Conservation (phyloP, 495 filamentous ascomycete species). For the Evansstolkia leycettana region DNA sequence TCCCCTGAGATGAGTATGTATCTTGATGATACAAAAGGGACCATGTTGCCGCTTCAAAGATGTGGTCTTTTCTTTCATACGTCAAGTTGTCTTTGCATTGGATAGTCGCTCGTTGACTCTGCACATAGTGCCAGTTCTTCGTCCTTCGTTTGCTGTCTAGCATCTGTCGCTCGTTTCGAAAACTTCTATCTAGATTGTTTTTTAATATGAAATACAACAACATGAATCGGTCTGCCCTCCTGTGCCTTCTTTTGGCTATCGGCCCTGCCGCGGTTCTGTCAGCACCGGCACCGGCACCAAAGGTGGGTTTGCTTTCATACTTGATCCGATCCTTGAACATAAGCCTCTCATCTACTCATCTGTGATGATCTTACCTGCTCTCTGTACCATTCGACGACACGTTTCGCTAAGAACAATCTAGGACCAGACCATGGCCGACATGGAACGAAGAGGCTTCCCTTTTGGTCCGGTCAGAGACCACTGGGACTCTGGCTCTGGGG, state of each 20-base stretch:
- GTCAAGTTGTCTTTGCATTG: slow-evolving; percentile 5
- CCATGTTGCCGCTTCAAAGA: not conserved
- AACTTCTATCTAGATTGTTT: not conserved
- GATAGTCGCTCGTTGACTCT: slow-evolving; percentile 6
- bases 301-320: slow-evolving; percentile 2
- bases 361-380: no score
- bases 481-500: slow-evolving; percentile 8
- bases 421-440: slow-evolving; percentile 1
- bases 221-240: slow-evolving; percentile 20
- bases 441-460: slow-evolving; percentile 3
- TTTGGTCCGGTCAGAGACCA: not conserved
- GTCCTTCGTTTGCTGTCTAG: slow-evolving; percentile 5
- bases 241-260: slow-evolving; percentile 24
- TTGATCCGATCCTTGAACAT: not conserved
- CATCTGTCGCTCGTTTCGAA: not conserved
- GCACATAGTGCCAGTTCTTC: slow-evolving; percentile 1
- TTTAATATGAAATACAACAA: slow-evolving; percentile 19
- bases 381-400: no score
- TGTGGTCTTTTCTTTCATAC: slow-evolving; percentile 5
- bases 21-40: slow-evolving; percentile 4
- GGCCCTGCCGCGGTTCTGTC: slow-evolving; percentile 22
- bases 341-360: no score
- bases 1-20: slow-evolving; percentile 2
- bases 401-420: no score
- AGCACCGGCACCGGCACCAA: slow-evolving; percentile 9